phyloP scores from a whole-genome alignment of 371 early-diverging fungal genomes.

The Mortierella sp. region DNA sequence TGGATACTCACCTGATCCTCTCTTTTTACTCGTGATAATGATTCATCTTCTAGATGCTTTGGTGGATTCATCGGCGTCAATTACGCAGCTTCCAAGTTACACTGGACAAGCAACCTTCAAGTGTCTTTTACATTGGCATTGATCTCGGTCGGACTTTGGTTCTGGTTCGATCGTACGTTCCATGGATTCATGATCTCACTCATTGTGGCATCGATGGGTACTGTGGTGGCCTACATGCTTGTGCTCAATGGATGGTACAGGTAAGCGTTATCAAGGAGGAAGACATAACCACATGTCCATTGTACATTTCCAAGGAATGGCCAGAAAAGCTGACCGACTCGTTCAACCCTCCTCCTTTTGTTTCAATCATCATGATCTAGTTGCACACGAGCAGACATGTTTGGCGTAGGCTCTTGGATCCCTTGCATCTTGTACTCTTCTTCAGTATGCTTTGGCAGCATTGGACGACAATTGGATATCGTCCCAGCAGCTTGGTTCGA shows the following conservation, averaged over 20 bases:
- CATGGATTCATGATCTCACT: slow-evolving; percentile 66
- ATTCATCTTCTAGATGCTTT: slow-evolving; percentile 55
- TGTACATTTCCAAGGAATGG: no score
- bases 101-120: slow-evolving; percentile 62
- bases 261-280: no score
- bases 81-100: slow-evolving; percentile 65
- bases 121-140: slow-evolving; percentile 63
- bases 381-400: slow-evolving; percentile 62
- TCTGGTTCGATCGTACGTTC: slow-evolving; percentile 68
- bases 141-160: slow-evolving; percentile 66
- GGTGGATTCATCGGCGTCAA: slow-evolving; percentile 69
- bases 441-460: slow-evolving; percentile 66
- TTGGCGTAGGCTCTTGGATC: slow-evolving; percentile 67
- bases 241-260: slow-evolving; percentile 64
- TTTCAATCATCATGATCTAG: slow-evolving; percentile 5
- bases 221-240: slow-evolving; percentile 59
- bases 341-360: not conserved
- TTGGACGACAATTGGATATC: slow-evolving; percentile 60
- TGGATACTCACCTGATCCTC: not conserved
- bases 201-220: slow-evolving; percentile 61
- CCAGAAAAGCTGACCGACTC: no score
- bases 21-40: not conserved
- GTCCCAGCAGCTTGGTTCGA: slow-evolving; percentile 49
- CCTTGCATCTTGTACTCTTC: slow-evolving; percentile 68
- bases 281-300: no score